Percentiles rank a stretch among this genome's conserved stretches.
phyloP scores from a whole-genome alignment of 2,329 filamentous ascomycete genomes.

The Trichoderma harzianum region DNA sequence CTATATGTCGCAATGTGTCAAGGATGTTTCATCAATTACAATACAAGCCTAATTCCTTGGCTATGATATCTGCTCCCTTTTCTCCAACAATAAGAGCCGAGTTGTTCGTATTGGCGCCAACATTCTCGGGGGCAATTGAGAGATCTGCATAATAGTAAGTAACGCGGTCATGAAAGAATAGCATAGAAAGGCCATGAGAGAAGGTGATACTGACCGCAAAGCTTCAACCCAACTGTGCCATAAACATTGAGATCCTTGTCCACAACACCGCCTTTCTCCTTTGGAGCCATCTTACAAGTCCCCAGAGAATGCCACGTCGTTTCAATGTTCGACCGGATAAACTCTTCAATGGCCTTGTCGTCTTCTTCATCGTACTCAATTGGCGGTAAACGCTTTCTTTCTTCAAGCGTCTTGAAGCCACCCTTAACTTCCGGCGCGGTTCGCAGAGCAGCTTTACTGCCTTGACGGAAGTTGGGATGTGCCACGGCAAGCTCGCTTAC shows the following conservation, averaged over 20 bases:
- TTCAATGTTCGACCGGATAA: conserved; percentile 35
- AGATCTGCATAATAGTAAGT: conserved; percentile 30
- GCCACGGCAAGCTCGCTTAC: conserved; percentile 40
- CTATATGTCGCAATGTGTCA: not conserved
- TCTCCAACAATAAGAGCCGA: conserved; percentile 45
- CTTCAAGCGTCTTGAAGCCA: conserved; percentile 24
- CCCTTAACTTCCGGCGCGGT: conserved; percentile 23
- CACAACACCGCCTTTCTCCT: conserved; percentile 39
- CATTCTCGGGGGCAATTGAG: conserved; percentile 37
- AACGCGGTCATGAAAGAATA: not conserved
- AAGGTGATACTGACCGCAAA: conserved; percentile 31
- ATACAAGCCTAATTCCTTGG: conserved; percentile 24
- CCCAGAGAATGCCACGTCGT: conserved; percentile 45
- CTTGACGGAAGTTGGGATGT: conserved; percentile 43
- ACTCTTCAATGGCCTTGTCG: conserved; percentile 45
- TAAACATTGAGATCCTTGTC: conserved; percentile 41
- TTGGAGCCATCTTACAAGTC: conserved; percentile 41
- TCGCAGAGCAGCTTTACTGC: conserved; percentile 37
- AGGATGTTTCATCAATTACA: not conserved
- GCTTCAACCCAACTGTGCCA: conserved; percentile 37
- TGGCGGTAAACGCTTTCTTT: conserved; percentile 24
- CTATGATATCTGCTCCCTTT: conserved; percentile 36
- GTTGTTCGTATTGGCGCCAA: conserved; percentile 44
- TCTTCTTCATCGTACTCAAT: conserved; percentile 49
- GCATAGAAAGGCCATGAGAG: not conserved